These are phyloP conservation scores for Coniferiporia sulphurascens DNA, from an alignment of 1,284 basidiomycete species.

Conservation along the genomic window DNA sequence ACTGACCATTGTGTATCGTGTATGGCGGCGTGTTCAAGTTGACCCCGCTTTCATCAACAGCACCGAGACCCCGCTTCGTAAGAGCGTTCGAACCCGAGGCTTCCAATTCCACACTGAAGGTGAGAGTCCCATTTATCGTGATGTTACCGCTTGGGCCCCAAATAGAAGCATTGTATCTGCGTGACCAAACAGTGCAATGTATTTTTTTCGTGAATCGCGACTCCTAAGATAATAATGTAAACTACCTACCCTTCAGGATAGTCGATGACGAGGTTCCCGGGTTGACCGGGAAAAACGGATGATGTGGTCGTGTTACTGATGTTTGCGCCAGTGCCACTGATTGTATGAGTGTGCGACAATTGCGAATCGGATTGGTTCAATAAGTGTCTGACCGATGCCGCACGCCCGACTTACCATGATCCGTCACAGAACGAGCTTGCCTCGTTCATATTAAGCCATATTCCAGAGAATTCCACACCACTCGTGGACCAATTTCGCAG, in stretches of 20 bases:
- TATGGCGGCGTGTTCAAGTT: slow-evolving; percentile 60
- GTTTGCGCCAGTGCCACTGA: slow-evolving; percentile 19
- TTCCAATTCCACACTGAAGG: slow-evolving; percentile 33
- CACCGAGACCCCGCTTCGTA: slow-evolving; percentile 39
- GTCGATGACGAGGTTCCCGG: slow-evolving; percentile 32
- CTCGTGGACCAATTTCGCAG: slow-evolving; percentile 51
- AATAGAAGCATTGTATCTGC: slow-evolving; percentile 55
- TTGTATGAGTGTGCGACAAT: background rate
- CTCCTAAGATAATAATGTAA: background rate
- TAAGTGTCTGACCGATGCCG: background rate
- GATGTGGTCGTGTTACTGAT: slow-evolving; percentile 20
- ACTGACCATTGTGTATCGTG: slow-evolving; percentile 63
- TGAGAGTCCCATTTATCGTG: slow-evolving; percentile 61
- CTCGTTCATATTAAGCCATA: slow-evolving; percentile 80
- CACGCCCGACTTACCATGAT: slow-evolving; percentile 44
- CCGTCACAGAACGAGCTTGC: slow-evolving; percentile 58
- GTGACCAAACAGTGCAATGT: slow-evolving; percentile 10
- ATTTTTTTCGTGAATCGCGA: background rate
- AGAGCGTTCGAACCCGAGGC: slow-evolving; percentile 1
- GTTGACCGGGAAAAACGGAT: slow-evolving; percentile 20
- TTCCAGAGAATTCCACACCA: slow-evolving; percentile 59
- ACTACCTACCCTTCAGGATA: slow-evolving; percentile 56
- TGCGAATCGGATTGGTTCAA: background rate
- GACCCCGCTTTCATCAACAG: slow-evolving; percentile 39
- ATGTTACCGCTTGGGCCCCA: slow-evolving; percentile 72